Evolutionary conservation across 2,329 filamentous ascomycete species (phyloP).

Genomic region (Penicillium hesseltinei): DNA sequence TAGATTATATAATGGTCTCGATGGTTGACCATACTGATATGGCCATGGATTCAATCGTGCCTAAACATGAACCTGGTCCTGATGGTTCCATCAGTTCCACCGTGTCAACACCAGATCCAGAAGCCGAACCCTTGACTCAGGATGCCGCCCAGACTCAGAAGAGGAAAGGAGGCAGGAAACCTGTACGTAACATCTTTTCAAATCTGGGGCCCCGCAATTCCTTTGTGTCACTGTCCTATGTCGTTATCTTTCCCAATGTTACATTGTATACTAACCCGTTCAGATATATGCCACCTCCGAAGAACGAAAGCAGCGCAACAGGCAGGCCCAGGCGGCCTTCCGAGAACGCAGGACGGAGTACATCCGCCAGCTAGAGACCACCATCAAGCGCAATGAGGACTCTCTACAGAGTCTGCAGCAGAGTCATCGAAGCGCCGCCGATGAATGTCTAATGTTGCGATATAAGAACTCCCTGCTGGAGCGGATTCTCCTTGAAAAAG

Average conservation of each 20-base stretch:
- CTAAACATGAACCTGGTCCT: constrained; percentile 18
- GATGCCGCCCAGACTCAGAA: constrained; percentile 65
- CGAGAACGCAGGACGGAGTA: constrained; percentile 96
- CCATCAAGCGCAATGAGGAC: constrained; percentile 95
- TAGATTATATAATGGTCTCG: constrained; percentile 41
- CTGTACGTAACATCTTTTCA: constrained; percentile 60
- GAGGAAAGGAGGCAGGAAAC: constrained; percentile 95
- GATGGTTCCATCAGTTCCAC: constrained; percentile 46
- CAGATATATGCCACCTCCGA: constrained; percentile 99
- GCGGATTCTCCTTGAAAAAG: constrained; percentile 93
- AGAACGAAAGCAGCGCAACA: constrained; percentile 94
- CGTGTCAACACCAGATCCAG: constrained; percentile 48
- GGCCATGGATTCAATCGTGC: constrained; percentile 33
- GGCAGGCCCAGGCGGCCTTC: constrained; percentile 96
- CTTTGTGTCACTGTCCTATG: constrained; percentile 6
- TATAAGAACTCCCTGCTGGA: constrained; percentile 98
- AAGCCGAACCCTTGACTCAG: constrained; percentile 40
- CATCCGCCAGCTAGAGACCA: constrained; percentile 97
- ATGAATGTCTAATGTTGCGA: constrained; percentile 95
- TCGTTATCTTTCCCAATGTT: not conserved
- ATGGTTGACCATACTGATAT: constrained; percentile 45
- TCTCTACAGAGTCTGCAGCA: constrained; percentile 89
- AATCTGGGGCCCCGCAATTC: constrained; percentile 36
- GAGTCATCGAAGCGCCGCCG: constrained; percentile 88
- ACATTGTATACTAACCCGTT: constrained; percentile 16